Evolutionary conservation across 495 filamentous ascomycete species (phyloP), one percentile per base, ranked within the genome.

Genomic region (Trichoderma reesei): DNA sequence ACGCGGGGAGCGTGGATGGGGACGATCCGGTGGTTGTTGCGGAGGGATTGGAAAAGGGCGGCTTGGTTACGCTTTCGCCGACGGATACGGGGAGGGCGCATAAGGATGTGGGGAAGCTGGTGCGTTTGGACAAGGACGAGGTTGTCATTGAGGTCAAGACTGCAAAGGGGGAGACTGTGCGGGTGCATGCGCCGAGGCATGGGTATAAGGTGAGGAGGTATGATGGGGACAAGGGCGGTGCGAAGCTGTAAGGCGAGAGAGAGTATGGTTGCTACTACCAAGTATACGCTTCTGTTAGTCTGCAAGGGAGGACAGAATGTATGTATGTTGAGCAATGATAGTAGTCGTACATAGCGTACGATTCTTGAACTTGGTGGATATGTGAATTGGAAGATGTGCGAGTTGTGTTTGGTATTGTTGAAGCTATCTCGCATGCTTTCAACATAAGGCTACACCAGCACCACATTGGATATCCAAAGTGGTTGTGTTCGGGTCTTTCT

Each of bases 141-240:
- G 72, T 85, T 3, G 80, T 85, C 2, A 69, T 86, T 41, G 79
- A 83, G 70, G 74, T 74, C 26, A 72, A 69, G 44, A 74, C 72
- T 59, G 69, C 70, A 11, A 73, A 70, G 8, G 72, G 71, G 26
- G 71, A 70, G 63, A 76, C 74, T 39, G 70, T 84, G 41, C 73
- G 77, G 54, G 72, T 86, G 26, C 82, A 86, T 78, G 79, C 80
- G 26, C 84, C 83, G 2, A 75, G 83, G 63, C 74, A 77, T 68
- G 81, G 82, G 41, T 88, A 34, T 34, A 56, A 56, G 26, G 2
- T 56, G 51, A 56, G 51, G 51, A 56, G 4, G 18, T 48, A 6
- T 48, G 44, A 48, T 48, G 44, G 44, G 3, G 44, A 48, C 1
- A 56, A 31, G 51, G 20, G 31, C 18, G 26, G 20, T 13, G 51